Conservation (phyloP, 1,284 basidiomycete genomes). For the Farysia itapuensis region DNA sequence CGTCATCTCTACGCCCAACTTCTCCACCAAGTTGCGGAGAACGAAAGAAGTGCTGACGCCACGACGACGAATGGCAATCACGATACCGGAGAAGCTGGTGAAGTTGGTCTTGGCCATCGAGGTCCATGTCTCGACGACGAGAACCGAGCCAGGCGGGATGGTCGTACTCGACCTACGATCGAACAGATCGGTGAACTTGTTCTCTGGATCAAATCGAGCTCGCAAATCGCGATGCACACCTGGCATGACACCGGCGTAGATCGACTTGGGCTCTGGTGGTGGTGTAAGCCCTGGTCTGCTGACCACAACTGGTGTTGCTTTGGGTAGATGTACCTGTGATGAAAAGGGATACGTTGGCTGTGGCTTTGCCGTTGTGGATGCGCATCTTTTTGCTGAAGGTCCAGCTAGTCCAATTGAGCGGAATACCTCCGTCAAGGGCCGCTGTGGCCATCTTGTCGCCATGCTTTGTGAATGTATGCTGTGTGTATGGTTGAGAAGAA, state of each 20-base stretch:
- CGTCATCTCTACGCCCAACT: conserved; percentile 58
- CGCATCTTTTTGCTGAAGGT: too few relatives aligned
- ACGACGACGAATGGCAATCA: conserved; percentile 52
- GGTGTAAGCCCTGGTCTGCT: conserved; percentile 24
- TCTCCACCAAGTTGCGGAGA: conserved; percentile 55
- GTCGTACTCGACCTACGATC: conserved; percentile 42
- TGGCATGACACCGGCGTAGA: conserved; percentile 44
- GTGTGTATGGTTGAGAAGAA: too few relatives aligned
- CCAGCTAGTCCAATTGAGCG: too few relatives aligned
- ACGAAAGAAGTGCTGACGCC: conserved; percentile 55
- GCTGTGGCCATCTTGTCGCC: too few relatives aligned
- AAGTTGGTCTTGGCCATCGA: conserved; percentile 42
- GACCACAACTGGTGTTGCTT: too few relatives aligned
- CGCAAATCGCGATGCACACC: conserved; percentile 47
- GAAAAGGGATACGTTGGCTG: too few relatives aligned
- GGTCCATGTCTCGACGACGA: conserved; percentile 56
- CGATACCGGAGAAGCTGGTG: conserved; percentile 53
- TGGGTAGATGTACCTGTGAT: too few relatives aligned
- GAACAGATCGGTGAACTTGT: conserved; percentile 50
- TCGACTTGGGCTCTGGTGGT: conserved; percentile 29
- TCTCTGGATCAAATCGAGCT: conserved; percentile 44
- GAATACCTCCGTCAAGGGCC: too few relatives aligned
- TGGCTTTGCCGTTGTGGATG: too few relatives aligned
- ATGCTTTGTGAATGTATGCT: too few relatives aligned
- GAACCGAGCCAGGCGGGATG: conserved; percentile 53